Evolutionary conservation across 176 grass and related monocot genomes (phyloP), one percentile per base, ranked within the genome.

Genomic region (Oryza meridionalis): DNA sequence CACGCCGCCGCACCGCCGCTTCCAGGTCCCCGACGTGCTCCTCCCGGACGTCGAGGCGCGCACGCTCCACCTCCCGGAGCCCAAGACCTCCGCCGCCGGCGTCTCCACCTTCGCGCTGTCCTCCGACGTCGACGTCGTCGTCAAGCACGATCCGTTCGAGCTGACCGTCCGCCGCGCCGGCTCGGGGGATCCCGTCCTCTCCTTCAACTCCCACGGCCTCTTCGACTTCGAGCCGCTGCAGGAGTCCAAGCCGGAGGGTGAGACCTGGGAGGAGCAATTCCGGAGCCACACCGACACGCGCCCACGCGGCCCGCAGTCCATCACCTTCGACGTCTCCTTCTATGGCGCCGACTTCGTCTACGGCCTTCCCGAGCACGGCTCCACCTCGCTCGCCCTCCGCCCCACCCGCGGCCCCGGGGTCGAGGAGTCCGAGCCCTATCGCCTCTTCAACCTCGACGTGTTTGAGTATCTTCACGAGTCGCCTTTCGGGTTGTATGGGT

Each of bases 381-480:
- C 90, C 24, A 84, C 86, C 11, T 93, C 90, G 8, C 90, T 98
- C 44, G 76, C 95, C 43, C 92, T 98, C 38, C 85, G 68, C 6
- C 88, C 90, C 44, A 98, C 90, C 15, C 89, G 92, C n/a, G 95
- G 92, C 49, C 92, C 92, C 29, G 95, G 91, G 12, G 65, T 93
- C 40, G 95, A 98, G 49, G 82, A 87, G 69, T 98, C 95, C 1
- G 92, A 98, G 64, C 95, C 95, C 21, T 98, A 98, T 47, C 95
- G 95, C 38, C 88, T 98, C 51, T 98, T 98, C 87, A 98, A 90
- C 73, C 86, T 98, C 43, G 95, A 98, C 26, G 95, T 98, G 4
- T 98, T 98, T 15, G 95, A 98, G 85, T 98, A 86, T 49, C 84
- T 94, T 72, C 90, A 94, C 33, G 92, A 98, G 1, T 98, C 95